phyloP scores from a whole-genome alignment of 805 yeast genomes.

The Scheffersomyces coipomensis region DNA sequence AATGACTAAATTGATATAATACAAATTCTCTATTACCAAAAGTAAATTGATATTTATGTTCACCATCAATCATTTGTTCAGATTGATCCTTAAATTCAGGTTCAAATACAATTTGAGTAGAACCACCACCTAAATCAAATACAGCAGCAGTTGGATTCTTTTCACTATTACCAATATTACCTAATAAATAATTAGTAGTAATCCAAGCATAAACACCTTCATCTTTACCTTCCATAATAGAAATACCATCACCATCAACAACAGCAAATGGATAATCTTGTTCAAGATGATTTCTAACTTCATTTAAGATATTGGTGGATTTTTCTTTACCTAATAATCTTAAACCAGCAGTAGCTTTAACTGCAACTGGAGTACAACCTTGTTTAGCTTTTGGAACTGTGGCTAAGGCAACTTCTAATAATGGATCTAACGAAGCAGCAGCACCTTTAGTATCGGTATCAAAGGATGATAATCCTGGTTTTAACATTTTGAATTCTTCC shows the following conservation, averaged over 20 bases:
- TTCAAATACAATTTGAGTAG: slow-evolving; percentile 97
- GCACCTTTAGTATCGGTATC: slow-evolving; percentile 81
- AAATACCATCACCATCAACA: slow-evolving; percentile 80
- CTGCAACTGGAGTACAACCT: slow-evolving; percentile 89
- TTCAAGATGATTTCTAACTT: slow-evolving; percentile 76
- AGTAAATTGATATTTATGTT: slow-evolving; percentile 74
- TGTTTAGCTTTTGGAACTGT: slow-evolving; percentile 72
- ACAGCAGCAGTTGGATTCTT: slow-evolving; percentile 91
- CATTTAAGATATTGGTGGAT: slow-evolving; percentile 66
- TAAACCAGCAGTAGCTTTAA: slow-evolving; percentile 97
- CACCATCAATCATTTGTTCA: slow-evolving; percentile 76
- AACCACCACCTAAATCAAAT: slow-evolving; percentile 97
- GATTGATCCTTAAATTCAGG: slow-evolving; percentile 67
- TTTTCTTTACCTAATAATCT: slow-evolving; percentile 79
- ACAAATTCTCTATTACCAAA: slow-evolving; percentile 82
- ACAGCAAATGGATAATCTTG: slow-evolving; percentile 88
- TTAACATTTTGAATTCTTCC: slow-evolving; percentile 84
- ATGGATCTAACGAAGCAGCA: slow-evolving; percentile 83
- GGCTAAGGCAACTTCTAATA: slow-evolving; percentile 71
- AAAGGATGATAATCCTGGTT: slow-evolving; percentile 88
- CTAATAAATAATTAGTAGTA: slow-evolving; percentile 88
- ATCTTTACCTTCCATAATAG: slow-evolving; percentile 93
- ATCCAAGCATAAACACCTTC: slow-evolving; percentile 99
- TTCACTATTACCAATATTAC: slow-evolving; percentile 82
- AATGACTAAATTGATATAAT: slow-evolving; percentile 90